Base-by-base conservation (phyloP, 2,329 filamentous ascomycete species). In the Graphilbum ipis-grandicollis region DNA sequence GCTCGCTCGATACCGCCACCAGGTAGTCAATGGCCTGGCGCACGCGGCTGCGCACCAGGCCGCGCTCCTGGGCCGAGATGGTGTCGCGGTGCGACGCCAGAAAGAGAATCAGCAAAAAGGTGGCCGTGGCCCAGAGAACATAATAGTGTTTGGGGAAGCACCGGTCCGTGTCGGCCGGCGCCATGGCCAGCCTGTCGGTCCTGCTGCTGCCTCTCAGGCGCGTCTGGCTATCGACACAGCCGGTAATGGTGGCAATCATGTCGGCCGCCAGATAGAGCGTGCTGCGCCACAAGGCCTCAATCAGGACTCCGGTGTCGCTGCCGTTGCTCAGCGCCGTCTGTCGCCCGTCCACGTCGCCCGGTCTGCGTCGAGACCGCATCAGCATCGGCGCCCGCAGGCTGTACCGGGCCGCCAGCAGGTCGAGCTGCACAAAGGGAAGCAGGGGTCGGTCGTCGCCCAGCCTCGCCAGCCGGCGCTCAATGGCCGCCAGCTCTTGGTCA, bases 131-230 rank as follows among this genome's bases (percentile, higher is more conserved):
- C 7, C 33, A 21, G n/a, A 21, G 14, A 14, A 18, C 29, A 15
- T 15, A 33, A 31, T 38, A 34, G 31, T 38, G 36, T 23, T 38
- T 38, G 22, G 36, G 36, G 5, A 33, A 22, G 19, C 31, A 21
- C 8, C 21, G 9, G 23, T 12, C 12, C 15, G 31, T 19, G 15
- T 18, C 26, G 26, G 26, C 12, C 8, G 26, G 14, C 8, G 26
- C 12, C 8, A 13, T 5, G 6, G 26, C 26, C 10, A 23, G 21
- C 21, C 21, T 23, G 21, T 23, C 6, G 21, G 6, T 23, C 6
- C 21, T 23, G 21, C 21, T 23, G 21, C 21, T 23, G 26, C 26
- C 14, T 7, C 9, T 28, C 8, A 4, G 5, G 9, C 26, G 6
- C 5, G 8, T 12, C 8, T 13, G 5, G 26, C 26, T 28, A 13